Evolutionary conservation across 805 yeast genomes (phyloP), one percentile per base, ranked within the genome.

Genomic region (Gaillardinia entomophila): DNA sequence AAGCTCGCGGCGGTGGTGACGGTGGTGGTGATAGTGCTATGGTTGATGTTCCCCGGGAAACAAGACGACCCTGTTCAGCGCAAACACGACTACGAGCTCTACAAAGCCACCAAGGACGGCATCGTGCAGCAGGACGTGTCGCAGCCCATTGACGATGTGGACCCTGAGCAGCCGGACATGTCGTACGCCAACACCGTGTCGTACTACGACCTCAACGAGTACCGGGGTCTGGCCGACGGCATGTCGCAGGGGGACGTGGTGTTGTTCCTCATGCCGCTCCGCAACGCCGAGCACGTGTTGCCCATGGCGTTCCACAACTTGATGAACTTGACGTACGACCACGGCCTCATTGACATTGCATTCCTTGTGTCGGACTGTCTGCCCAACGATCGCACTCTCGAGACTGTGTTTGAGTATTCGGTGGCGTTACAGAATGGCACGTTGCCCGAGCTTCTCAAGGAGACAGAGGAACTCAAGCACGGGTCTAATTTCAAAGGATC

Each of bases 241-340:
- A 54, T 53, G 12, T 48, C 43, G 6, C 55, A 68, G 12, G 73
- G 76, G 11, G 94, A 86, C 41, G 73, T 77, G 30, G 77, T 86
- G 11, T 60, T 86, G 35, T 59, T 87, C 32, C 67, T 81, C 39
- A 72, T 86, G 49, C 96, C 96, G 7, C 60, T 86, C 39, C 67
- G 94, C 56, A 81, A 86, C 48, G 94, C 95, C 0, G 82, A 75
- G 46, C 66, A 71, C 18, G 89, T 83, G 14, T 60, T 86, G 40
- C 88, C 92, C 10, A 66, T 85, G 66, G 86, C 88, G 70, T 85
- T 87, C 61, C 79, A 80, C 48, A 84, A 86, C 57, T 62, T 86
- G 57, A 83, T 82, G 90, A 85, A 86, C 55, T 63, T 86, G 57
- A 84, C 94, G 1, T 86, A 86, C 52, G 87, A 84, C 34, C 96